Conservation (phyloP, 306 rosid genomes). For the Begonia masoniana region DNA sequence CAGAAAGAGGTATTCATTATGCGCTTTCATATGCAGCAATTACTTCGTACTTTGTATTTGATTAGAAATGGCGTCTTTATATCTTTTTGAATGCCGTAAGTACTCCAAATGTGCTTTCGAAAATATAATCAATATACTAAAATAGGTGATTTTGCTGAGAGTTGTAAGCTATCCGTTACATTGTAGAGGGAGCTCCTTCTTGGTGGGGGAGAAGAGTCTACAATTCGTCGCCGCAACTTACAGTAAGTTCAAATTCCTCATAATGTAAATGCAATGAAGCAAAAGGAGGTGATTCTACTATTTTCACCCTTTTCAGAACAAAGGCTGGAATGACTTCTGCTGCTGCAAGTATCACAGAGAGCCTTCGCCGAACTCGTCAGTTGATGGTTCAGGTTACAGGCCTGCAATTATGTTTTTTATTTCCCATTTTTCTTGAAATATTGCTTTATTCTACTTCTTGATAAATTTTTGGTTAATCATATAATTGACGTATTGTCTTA, state of each 20-base stretch:
- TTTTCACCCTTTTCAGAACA: slow-evolving; percentile 36
- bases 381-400: slow-evolving; percentile 76
- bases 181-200: slow-evolving; percentile 76
- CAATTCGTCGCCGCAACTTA: slow-evolving; percentile 70
- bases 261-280: not conserved
- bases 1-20: slow-evolving; percentile 39
- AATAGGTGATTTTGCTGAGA: slow-evolving; percentile 1
- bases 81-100: too few species aligned
- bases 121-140: not conserved
- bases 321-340: slow-evolving; percentile 94
- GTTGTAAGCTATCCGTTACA: slow-evolving; percentile 4
- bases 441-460: too few species aligned
- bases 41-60: not conserved
- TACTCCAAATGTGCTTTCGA: too few species aligned
- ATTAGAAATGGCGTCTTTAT: too few species aligned
- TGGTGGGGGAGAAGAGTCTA: slow-evolving; percentile 90
- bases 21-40: too few species aligned
- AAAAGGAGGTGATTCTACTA: not conserved
- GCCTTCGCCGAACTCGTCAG: slow-evolving; percentile 88
- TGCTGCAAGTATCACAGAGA: slow-evolving; percentile 85
- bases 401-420: slow-evolving; percentile 1
- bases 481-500: slow-evolving; percentile 4
- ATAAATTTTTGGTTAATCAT: too few species aligned
- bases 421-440: slow-evolving; percentile 1
- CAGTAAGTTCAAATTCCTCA: slow-evolving; percentile 38